Percentiles rank a stretch among this genome's conserved stretches.
Evolutionary conservation across 805 yeast species (phyloP).

Genomic region (Barnettozyma wickerhamii): DNA sequence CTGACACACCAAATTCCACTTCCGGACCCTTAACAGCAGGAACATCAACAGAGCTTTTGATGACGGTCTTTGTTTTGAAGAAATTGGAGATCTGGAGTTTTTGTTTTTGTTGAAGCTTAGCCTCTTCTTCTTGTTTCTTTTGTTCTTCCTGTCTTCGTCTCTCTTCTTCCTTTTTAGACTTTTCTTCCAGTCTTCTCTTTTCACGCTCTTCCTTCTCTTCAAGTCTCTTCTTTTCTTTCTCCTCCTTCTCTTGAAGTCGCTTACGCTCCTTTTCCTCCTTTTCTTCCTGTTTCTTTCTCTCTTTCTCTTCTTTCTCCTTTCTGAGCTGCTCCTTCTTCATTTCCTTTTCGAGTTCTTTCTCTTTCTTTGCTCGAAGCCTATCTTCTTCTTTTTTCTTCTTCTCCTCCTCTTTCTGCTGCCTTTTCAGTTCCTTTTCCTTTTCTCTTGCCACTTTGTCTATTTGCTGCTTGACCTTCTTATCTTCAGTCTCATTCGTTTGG

Average conservation of each 20-base stretch:
- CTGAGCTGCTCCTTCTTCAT: constrained; percentile 25
- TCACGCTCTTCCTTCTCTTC: constrained; percentile 20
- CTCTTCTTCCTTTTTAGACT: constrained; percentile 26
- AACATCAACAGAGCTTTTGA: constrained; percentile 15
- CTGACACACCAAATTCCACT: constrained; percentile 17
- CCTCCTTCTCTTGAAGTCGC: constrained; percentile 20
- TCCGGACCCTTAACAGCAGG: not conserved
- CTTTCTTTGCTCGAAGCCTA: constrained; percentile 32
- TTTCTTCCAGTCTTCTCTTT: constrained; percentile 21
- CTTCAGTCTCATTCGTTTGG: not conserved
- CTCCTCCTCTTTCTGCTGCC: constrained; percentile 24
- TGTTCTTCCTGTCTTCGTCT: constrained; percentile 31
- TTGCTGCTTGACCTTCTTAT: constrained; percentile 15
- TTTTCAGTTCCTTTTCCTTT: constrained; percentile 29
- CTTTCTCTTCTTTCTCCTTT: constrained; percentile 22
- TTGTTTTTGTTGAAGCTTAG: constrained; percentile 30
- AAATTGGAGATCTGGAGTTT: constrained; percentile 28
- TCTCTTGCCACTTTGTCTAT: constrained; percentile 22
- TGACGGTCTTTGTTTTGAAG: constrained; percentile 24
- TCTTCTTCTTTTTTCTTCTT: constrained; percentile 22
- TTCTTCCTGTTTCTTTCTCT: constrained; percentile 18
- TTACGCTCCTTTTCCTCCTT: constrained; percentile 24
- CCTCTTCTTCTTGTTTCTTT: constrained; percentile 34
- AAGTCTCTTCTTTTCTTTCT: constrained; percentile 10
- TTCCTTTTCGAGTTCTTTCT: constrained; percentile 27